Percentiles rank a stretch among this genome's conserved stretches.
These are phyloP conservation scores for Hepatocystis sp. DNA, from an alignment of 169 alveolate genomes.

Conservation along the genomic window DNA sequence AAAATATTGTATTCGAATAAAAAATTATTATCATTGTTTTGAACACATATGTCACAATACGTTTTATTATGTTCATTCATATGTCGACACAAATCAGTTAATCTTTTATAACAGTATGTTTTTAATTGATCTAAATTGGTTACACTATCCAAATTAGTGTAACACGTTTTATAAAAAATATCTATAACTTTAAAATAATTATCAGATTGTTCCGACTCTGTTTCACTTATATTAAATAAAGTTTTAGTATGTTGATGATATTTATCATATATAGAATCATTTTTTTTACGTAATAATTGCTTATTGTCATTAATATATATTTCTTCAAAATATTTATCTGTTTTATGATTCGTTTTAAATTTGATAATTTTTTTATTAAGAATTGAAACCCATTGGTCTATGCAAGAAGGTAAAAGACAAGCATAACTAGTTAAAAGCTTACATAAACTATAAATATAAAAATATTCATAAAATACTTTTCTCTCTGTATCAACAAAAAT, in stretches of 20 bases:
- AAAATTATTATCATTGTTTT: slow-evolving; percentile 58
- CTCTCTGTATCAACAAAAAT: slow-evolving; percentile 59
- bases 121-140: slow-evolving; percentile 19
- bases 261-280: slow-evolving; percentile 75
- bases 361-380: slow-evolving; percentile 55
- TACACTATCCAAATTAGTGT: slow-evolving; percentile 67
- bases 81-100: slow-evolving; percentile 54
- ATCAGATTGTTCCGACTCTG: slow-evolving; percentile 55
- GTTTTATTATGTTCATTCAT: slow-evolving; percentile 57
- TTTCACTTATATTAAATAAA: slow-evolving; percentile 27
- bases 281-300: slow-evolving; percentile 51
- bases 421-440: slow-evolving; percentile 56
- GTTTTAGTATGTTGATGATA: slow-evolving; percentile 59
- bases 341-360: slow-evolving; percentile 33
- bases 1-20: slow-evolving; percentile 73
- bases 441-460: slow-evolving; percentile 56
- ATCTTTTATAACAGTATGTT: slow-evolving; percentile 30
- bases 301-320: slow-evolving; percentile 36
- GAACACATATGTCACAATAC: slow-evolving; percentile 74
- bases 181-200: slow-evolving; percentile 70
- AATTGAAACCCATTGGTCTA: slow-evolving; percentile 40
- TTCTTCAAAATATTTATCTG: slow-evolving; percentile 48
- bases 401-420: slow-evolving; percentile 55
- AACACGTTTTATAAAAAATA: slow-evolving; percentile 54
- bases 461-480: slow-evolving; percentile 66